Evolutionary conservation across 306 rosid species (phyloP), one percentile per base, ranked within the genome.

Genomic region (Ceratonia siliqua): DNA sequence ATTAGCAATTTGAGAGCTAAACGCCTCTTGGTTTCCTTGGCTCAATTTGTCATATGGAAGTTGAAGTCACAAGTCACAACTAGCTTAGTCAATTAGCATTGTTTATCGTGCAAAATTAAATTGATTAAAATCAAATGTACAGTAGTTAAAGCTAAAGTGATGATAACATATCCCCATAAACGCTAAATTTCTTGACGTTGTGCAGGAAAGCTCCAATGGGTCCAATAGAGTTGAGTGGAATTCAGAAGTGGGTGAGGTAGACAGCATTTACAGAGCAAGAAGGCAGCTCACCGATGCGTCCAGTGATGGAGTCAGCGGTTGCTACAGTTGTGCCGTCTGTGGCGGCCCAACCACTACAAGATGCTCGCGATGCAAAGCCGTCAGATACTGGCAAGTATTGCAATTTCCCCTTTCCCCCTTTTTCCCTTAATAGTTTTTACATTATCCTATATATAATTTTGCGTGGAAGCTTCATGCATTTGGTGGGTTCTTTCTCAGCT

Each of bases 361-460:
- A 25, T 82, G 86, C 46, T 21, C 83, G 4, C 35, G 74, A 52
- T 82, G 86, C 73, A 82, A 78, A 35, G 13, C 24, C 4, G 70
- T 78, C 53, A 30, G 17, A 78, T 82, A 82, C 42, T 82, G 86
- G 86, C 3, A 68, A 73, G 73, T 77, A 59, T 62, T 48, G 17
- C 27, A 30, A 43, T 28, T 41, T 66, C 7, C 25, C 3, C 5
- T 24, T 38, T 30, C 1, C 13, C 8, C 17, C 3, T 67, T 15
- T 3, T 38, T 22, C 3, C 3, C 21, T 1, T 3, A 0, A 35
- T 1, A 8, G 0, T 52, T 20, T n/a, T n/a, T n/a, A n/a, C 33
- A 11, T n/a, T 18, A 13, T 20, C 42, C 21, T 50, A 10, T 10
- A 57, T 6, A n/a, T 39, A 11, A 3, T 9, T 73, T 33, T 20